phyloP scores from a whole-genome alignment of 345 rosid species.

The Lepidium sativum region DNA sequence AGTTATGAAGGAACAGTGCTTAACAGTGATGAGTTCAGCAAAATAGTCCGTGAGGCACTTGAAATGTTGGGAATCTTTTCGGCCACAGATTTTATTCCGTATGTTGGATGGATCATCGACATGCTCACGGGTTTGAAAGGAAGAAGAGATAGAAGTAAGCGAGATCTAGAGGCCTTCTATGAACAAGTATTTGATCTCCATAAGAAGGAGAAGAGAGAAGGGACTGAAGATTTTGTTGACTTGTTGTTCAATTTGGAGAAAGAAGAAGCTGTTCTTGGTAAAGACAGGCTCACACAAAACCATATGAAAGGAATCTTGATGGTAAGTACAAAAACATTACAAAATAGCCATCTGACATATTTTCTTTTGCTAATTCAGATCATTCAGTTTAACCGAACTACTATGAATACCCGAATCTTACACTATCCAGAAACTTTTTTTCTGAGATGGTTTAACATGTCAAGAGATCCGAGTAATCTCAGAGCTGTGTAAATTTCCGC shows the following conservation, averaged over 20 bases:
- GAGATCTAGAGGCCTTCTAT: conserved; percentile 31
- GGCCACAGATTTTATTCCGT: conserved; percentile 35
- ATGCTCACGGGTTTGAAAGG: conserved; percentile 22
- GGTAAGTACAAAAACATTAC: neutral
- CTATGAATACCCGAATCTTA: no score
- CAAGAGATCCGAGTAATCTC: no score
- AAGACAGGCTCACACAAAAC: conserved; percentile 10
- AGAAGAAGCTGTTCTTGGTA: conserved; percentile 13
- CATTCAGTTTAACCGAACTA: no score
- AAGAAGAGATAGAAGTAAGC: conserved; percentile 22
- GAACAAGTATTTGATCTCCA: conserved; percentile 39
- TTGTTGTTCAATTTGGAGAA: conserved; percentile 21
- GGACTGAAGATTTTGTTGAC: conserved; percentile 31
- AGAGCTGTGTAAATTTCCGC: no score
- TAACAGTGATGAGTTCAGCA: conserved; percentile 20
- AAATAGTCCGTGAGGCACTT: conserved; percentile 27
- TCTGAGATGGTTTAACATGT: no score
- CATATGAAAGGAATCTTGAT: conserved; percentile 24
- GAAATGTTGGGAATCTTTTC: conserved; percentile 28
- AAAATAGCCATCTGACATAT: neutral
- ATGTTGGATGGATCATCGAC: conserved; percentile 36
- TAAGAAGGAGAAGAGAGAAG: conserved; percentile 3
- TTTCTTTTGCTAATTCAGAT: no score
- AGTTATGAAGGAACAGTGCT: conserved; percentile 24
- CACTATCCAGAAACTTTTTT: no score